Conservation (phyloP, 805 yeast genomes). For the Tetrapisispora fleetii region DNA sequence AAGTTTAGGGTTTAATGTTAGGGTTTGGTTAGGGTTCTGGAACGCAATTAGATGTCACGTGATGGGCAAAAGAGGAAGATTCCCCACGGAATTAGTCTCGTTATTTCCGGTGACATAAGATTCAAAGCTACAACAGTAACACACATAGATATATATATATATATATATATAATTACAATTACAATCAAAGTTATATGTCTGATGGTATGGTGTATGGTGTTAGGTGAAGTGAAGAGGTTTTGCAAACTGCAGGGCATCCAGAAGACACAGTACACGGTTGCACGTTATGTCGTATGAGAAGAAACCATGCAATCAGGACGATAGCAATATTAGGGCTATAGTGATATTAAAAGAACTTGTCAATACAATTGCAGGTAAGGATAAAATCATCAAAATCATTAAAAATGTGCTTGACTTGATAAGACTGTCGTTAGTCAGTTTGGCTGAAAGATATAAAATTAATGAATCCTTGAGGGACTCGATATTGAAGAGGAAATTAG, state of each 20-base stretch:
- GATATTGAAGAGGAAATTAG: not conserved
- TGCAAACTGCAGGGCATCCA: too few species aligned
- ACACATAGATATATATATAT: not conserved
- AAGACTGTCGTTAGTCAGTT: conserved; percentile 36
- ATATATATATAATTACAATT: too few species aligned
- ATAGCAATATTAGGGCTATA: conserved; percentile 13
- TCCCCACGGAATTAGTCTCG: conserved; percentile 1
- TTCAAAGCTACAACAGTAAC: not conserved
- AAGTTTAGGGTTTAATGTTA: too few species aligned
- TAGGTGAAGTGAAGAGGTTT: too few species aligned
- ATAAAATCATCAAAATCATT: conserved; percentile 54
- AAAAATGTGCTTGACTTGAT: conserved; percentile 50
- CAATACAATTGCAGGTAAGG: conserved; percentile 56
- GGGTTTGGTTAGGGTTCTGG: not conserved
- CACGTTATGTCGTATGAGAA: not conserved
- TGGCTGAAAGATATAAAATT: conserved; percentile 24
- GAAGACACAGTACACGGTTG: not conserved
- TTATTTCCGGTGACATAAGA: not conserved
- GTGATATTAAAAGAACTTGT: conserved; percentile 45
- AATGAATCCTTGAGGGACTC: conserved; percentile 9
- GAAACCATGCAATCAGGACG: not conserved
- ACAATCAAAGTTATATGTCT: too few species aligned
- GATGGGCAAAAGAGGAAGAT: not conserved
- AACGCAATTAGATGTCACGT: too few species aligned
- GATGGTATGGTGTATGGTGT: too few species aligned